These are phyloP conservation scores for Suillus hirtellus DNA, from an alignment of 768 basidiomycete genomes.

Conservation along the genomic window DNA sequence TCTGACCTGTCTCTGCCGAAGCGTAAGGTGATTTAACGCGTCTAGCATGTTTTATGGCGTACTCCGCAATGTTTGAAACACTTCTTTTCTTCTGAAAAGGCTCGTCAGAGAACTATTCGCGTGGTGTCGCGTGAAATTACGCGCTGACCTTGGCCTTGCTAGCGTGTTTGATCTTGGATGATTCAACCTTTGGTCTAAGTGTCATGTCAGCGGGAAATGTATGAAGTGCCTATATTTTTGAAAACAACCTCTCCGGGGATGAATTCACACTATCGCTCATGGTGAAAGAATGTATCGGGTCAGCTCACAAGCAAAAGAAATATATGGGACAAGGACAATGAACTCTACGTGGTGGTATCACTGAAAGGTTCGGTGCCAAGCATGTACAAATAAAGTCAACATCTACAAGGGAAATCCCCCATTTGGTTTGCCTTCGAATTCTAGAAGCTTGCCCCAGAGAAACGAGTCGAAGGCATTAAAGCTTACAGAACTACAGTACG, in stretches of 20 bases:
- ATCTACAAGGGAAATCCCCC: neutral
- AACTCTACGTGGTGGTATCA: conserved; percentile 11
- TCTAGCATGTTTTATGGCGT: conserved; percentile 6
- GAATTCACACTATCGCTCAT: conserved; percentile 26
- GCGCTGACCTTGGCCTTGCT: conserved; percentile 18
- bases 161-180: conserved; percentile 14
- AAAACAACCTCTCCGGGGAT: conserved; percentile 21
- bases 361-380: conserved; percentile 20
- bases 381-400: conserved; percentile 20
- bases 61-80: conserved; percentile 9
- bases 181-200: conserved; percentile 18
- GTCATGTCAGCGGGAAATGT: conserved; percentile 9
- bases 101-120: conserved; percentile 7
- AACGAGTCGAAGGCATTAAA: neutral
- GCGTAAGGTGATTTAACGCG: neutral
- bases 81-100: conserved; percentile 13
- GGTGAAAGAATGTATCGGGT: conserved; percentile 31
- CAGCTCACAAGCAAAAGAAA: conserved; percentile 15
- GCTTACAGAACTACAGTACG: conserved; percentile 2
- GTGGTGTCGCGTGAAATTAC: conserved; percentile 13
- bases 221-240: neutral
- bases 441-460: neutral
- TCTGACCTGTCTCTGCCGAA: conserved; percentile 7
- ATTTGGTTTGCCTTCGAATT: neutral
- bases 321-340: conserved; percentile 20